Evolutionary conservation across 257 asterid genomes (phyloP), one percentile per base, ranked within the genome.

Genomic region (Ligustrum vulgare): DNA sequence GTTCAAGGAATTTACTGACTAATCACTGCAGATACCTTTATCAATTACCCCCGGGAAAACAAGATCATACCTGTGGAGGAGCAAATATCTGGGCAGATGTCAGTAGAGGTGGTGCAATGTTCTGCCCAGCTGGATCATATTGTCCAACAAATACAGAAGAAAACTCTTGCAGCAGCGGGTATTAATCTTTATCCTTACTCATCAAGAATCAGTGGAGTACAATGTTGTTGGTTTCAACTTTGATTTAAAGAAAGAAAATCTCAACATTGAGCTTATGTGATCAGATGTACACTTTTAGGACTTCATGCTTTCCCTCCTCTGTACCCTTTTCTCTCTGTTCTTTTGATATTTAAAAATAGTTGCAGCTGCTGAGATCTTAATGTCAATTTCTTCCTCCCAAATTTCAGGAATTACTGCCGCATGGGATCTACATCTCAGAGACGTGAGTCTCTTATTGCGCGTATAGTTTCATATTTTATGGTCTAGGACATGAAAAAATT

Each of bases 1-100:
- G 39, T 73, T 62, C 71, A 71, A 72, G 64, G 63, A 68, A 58
- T 28, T 62, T 41, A 71, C 32, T 49, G 70, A 43, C 70, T 22
- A 71, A 20, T 41, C 34, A 37, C 22, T 82, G 81, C 88, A 94
- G 98, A 79, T 94, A 94, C 75, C 70, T 72, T 73, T 94, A 94
- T 84, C 97, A 91, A 70, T 73, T 91, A 45, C 97, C 97, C 43
- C 82, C 89, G 15, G 92, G 89, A 23, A 82, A 79, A 68, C 70
- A 60, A 10, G 67, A 85, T 81, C 98, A 94, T 76, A 87, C 88
- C 13, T 94, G 98, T 83, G 98, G 98, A 69, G 98, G 97, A 74
- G 98, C 98, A 73, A 86, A 94, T 81, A 65, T 83, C 33, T 94
- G 98, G 98, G 89, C 98, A 56, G 98, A 92, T 83, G 91, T 89